Evolutionary conservation across 345 rosid species (phyloP), one percentile per base, ranked within the genome.

Genomic region (Gossypium longicalyx): DNA sequence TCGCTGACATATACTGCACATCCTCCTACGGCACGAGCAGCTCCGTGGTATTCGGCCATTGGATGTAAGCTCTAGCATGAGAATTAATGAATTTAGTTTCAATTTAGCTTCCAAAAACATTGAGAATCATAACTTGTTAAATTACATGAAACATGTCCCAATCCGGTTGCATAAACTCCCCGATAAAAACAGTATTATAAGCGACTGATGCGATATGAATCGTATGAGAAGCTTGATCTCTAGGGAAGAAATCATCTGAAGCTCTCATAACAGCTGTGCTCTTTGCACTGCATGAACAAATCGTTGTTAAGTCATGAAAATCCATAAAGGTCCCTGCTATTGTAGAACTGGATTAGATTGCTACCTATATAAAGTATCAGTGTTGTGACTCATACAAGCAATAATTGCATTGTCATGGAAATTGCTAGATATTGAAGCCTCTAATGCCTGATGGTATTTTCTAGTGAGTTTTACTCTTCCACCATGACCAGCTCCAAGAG

Each of bases 101-200:
- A 27, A 70, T 48, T 1, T 71, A 13, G 62, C 27, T 41, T 75
- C 25, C 9, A 12, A 53, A 47, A 64, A 22, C 19, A 43, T 22
- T 23, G 34, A 23, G 2, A 22, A 52, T 25, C n/a, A 25, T 29
- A 9, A 9, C 71, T 20, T 38, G 38, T 27, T 22, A 45, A 77
- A 86, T 82, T 81, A 85, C 91, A 80, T 89, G 93, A 73, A 89
- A 89, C 89, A 87, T 89, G 73, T 89, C 93, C 93, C 91, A 89
- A 77, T 89, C 91, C 9, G 91, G 91, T 80, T 87, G 91, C 91
- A 86, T 89, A 74, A 89, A 86, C 72, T 87, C 93, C 9, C 93
- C 89, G 7, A 87, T 87, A 72, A 89, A 89, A 64, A 89, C 20
- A 17, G 89, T 82, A 72, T 89, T 89, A 59, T 87, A 89, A 72